Percentiles rank a stretch among this genome's conserved stretches.
Evolutionary conservation across 208 protist genomes (phyloP).

Genomic region (Acanthamoeba sp.): DNA sequence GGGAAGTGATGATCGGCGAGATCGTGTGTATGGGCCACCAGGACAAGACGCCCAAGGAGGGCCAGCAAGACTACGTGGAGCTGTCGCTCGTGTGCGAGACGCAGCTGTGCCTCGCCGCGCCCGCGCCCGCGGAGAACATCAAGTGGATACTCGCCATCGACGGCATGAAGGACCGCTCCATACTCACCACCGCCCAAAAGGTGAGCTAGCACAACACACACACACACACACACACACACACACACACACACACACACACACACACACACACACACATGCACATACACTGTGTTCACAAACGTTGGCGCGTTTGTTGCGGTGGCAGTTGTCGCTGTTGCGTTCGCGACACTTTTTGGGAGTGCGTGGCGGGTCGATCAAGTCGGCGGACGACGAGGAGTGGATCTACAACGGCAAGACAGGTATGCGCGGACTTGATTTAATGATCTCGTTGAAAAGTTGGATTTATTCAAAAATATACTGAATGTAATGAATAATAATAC

Average conservation of each 20-base stretch:
- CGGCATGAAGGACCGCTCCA: slow-evolving; percentile 59
- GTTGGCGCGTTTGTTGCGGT: neutral
- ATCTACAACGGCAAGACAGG: slow-evolving; percentile 46
- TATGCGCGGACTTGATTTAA: neutral
- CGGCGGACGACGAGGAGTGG: slow-evolving; percentile 38
- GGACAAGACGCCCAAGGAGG: slow-evolving; percentile 23
- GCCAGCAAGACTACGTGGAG: slow-evolving; percentile 23
- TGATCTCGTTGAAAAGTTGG: too few species aligned
- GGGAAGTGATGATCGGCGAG: slow-evolving; percentile 15
- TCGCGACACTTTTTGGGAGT: neutral
- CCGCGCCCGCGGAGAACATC: neutral
- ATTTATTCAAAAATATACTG: neutral
- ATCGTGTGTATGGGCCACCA: slow-evolving; percentile 1
- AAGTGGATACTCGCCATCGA: slow-evolving; percentile 60
- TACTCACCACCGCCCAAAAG: slow-evolving; percentile 54
- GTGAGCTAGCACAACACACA: neutral
- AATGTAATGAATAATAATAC: too few species aligned
- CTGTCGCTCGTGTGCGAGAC: slow-evolving; percentile 2
- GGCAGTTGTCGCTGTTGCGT: neutral
- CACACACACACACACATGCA: neutral
- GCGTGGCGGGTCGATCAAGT: slow-evolving; percentile 14
- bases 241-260: too few species aligned
- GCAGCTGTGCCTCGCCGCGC: slow-evolving; percentile 20
- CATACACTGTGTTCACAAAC: neutral
- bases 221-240: too few species aligned